Evolutionary conservation across 495 filamentous ascomycete species (phyloP).

Genomic region (Neurospora intermedia): DNA sequence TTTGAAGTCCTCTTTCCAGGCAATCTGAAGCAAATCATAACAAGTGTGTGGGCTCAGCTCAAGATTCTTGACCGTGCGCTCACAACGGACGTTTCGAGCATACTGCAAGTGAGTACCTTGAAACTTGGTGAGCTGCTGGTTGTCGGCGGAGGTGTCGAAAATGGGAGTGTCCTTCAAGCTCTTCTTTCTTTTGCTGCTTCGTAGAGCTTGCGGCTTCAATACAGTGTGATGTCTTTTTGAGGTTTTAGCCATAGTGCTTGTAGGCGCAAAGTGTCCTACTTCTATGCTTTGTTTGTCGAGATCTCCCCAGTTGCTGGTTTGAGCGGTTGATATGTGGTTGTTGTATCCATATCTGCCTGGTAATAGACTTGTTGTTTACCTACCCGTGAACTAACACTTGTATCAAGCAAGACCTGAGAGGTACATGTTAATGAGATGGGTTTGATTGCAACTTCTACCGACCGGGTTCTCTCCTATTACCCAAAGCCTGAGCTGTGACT

Average conservation of each 20-base stretch:
- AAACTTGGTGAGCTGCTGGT: too few species aligned
- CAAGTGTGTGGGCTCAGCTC: too few species aligned
- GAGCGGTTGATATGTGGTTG: not conserved
- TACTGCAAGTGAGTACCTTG: too few species aligned
- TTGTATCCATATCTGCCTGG: not conserved
- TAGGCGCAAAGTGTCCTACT: not conserved
- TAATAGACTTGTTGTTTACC: not conserved
- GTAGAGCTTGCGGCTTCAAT: not conserved
- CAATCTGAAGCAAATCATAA: too few species aligned
- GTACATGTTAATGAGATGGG: not conserved
- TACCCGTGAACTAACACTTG: not conserved
- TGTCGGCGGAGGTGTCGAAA: too few species aligned
- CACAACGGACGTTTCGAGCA: too few species aligned
- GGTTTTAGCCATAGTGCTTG: not conserved
- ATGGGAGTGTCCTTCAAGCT: too few species aligned
- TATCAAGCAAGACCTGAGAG: not conserved
- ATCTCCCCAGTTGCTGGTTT: not conserved
- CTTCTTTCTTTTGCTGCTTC: too few species aligned
- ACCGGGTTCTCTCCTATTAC: not conserved
- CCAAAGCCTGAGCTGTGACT: not conserved
- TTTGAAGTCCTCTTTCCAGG: not conserved
- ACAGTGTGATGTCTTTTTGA: not conserved
- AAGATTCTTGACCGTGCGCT: too few species aligned
- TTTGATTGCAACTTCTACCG: not conserved
- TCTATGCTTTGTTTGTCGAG: not conserved